These are phyloP conservation scores for Alectoria sarmentosa DNA, from an alignment of 495 filamentous ascomycete species.

Conservation along the genomic window DNA sequence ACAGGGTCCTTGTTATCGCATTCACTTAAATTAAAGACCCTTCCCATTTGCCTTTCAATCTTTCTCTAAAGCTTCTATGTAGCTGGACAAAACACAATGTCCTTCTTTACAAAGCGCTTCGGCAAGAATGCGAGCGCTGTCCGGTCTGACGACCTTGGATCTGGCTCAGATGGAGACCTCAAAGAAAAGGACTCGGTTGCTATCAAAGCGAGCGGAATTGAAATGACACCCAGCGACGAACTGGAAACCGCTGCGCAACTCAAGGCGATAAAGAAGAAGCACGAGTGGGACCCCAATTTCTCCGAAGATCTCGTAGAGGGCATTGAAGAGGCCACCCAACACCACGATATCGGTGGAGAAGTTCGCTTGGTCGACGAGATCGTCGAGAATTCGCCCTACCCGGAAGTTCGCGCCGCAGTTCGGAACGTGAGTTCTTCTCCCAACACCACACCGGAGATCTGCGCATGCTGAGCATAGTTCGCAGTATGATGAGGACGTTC, in stretches of 20 bases:
- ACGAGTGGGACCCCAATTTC: slow-evolving; percentile 64
- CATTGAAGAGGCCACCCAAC: slow-evolving; percentile 52
- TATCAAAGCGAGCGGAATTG: slow-evolving; percentile 3
- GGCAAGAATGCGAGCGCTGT: neutral
- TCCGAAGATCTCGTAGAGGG: slow-evolving; percentile 54
- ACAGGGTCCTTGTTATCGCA: neutral
- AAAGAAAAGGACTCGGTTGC: slow-evolving; percentile 11
- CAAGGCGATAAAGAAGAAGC: slow-evolving; percentile 47
- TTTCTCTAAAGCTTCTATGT: neutral
- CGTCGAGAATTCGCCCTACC: slow-evolving; percentile 63
- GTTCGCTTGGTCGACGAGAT: slow-evolving; percentile 50
- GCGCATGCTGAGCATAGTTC: slow-evolving; percentile 27
- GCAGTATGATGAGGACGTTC: slow-evolving; percentile 55
- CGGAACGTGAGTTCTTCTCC: slow-evolving; percentile 29
- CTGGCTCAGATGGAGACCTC: neutral
- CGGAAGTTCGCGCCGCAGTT: slow-evolving; percentile 58
- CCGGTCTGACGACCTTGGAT: slow-evolving; percentile 1
- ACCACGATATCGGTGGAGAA: slow-evolving; percentile 45
- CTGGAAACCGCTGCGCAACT: slow-evolving; percentile 32
- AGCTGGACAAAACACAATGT: neutral
- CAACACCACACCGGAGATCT: neutral
- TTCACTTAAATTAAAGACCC: neutral
- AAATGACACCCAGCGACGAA: slow-evolving; percentile 5
- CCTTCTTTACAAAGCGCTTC: slow-evolving; percentile 11
- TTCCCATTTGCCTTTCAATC: neutral